phyloP scores from a whole-genome alignment of 805 yeast species.

The Pichia occidentalis region DNA sequence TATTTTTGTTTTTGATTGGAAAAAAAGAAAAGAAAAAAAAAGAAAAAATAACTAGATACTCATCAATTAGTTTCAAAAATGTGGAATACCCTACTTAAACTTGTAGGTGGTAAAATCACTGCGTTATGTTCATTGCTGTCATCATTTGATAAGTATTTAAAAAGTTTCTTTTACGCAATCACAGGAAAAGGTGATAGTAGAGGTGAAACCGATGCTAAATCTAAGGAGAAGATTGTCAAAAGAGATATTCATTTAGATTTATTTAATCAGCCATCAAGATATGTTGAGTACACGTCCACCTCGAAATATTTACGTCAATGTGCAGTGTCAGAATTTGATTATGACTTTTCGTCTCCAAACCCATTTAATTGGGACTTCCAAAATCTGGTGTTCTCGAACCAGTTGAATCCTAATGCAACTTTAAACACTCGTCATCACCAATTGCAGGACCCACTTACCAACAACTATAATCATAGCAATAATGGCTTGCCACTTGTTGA shows the following conservation, averaged over 20 bases:
- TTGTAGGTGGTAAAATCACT: not conserved
- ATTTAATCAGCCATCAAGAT: not conserved
- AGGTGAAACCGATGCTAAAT: no score
- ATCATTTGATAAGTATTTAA: not conserved
- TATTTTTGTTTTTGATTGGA: no score
- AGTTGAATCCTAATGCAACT: not conserved
- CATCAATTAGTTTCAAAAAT: no score
- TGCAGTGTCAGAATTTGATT: constrained; percentile 29
- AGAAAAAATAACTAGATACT: not conserved
- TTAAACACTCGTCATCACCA: no score
- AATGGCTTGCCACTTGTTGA: no score
- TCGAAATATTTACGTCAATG: constrained; percentile 16
- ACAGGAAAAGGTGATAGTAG: not conserved
- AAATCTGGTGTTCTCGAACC: constrained; percentile 14
- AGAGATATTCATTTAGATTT: not conserved
- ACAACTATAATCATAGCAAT: constrained; percentile 2
- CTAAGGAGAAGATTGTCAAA: not conserved
- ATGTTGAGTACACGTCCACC: constrained; percentile 5
- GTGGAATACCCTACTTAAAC: not conserved
- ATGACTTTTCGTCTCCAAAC: constrained; percentile 24
- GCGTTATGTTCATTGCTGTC: not conserved
- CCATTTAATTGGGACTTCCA: constrained; percentile 29
- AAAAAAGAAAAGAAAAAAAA: no score
- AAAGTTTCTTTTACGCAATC: not conserved
- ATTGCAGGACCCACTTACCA: no score